Evolutionary conservation across 1,284 basidiomycete species (phyloP).

Genomic region (Butyriboletus appendiculatus): DNA sequence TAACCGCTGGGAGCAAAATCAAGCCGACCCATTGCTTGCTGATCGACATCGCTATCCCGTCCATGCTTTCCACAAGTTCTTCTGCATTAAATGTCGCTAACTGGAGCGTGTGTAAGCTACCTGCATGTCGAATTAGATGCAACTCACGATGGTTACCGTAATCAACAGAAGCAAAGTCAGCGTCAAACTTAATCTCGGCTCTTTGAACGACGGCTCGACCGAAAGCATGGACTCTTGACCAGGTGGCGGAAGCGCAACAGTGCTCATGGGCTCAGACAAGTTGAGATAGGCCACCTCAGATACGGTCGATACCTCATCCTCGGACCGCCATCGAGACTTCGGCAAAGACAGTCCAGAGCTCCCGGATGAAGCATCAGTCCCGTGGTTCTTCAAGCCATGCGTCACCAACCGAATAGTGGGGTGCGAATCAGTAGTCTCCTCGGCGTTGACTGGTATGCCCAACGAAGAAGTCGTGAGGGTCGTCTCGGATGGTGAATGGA

Average conservation of each 20-base stretch:
- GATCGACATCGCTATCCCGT: constrained; percentile 56
- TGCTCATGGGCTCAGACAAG: constrained; percentile 14
- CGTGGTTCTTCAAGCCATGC: constrained; percentile 8
- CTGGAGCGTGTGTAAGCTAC: constrained; percentile 37
- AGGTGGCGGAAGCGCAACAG: constrained; percentile 27
- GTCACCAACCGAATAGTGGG: constrained; percentile 29
- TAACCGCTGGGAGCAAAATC: constrained; percentile 87
- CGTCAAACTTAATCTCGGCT: constrained; percentile 61
- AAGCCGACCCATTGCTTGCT: constrained; percentile 82
- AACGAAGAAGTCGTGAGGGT: constrained; percentile 23
- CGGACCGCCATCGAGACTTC: constrained; percentile 11
- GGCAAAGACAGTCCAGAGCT: constrained; percentile 6
- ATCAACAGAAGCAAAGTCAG: constrained; percentile 59
- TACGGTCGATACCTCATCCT: constrained; percentile 18
- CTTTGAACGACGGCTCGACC: constrained; percentile 32
- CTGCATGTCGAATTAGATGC: neutral
- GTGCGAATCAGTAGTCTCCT: constrained; percentile 11
- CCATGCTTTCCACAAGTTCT: constrained; percentile 80
- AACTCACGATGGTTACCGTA: constrained; percentile 63
- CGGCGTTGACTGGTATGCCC: constrained; percentile 2
- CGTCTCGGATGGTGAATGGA: constrained; percentile 29
- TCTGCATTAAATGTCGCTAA: constrained; percentile 84
- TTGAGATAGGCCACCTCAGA: constrained; percentile 3
- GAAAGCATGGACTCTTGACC: constrained; percentile 20
- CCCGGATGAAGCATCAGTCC: neutral